Evolutionary conservation across 2,329 filamentous ascomycete species (phyloP).

Genomic region (Periconia sp.): DNA sequence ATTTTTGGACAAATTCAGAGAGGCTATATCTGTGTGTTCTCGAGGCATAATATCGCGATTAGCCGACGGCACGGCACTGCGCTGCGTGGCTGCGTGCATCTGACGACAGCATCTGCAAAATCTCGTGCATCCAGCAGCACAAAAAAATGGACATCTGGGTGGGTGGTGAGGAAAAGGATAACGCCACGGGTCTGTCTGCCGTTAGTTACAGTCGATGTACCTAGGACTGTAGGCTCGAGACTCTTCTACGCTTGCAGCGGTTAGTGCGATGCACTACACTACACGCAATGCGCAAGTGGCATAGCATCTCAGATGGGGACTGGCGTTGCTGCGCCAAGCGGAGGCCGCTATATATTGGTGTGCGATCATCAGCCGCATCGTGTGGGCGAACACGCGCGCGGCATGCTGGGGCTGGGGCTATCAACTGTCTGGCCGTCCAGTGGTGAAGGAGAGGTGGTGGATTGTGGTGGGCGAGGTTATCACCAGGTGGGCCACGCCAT

Average conservation of each 20-base stretch:
- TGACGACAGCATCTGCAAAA: conserved; percentile 32
- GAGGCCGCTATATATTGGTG: conserved; percentile 34
- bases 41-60: conserved; percentile 32
- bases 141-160: neutral
- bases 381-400: conserved; percentile 15
- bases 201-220: conserved; percentile 12
- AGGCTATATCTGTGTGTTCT: conserved; percentile 13
- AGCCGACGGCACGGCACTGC: conserved; percentile 34
- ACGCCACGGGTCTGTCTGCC: conserved; percentile 32
- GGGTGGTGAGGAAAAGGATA: conserved; percentile 8
- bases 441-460: conserved; percentile 18
- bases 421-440: neutral
- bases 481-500: no score
- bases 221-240: conserved; percentile 5
- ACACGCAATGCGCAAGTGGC: conserved; percentile 35
- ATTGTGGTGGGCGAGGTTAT: neutral
- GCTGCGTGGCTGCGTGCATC: conserved; percentile 12
- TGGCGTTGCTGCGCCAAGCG: conserved; percentile 35
- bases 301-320: conserved; percentile 42
- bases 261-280: conserved; percentile 33
- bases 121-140: conserved; percentile 14
- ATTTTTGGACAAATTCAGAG: conserved; percentile 3
- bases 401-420: conserved; percentile 18
- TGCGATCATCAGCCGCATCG: conserved; percentile 44
- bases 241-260: conserved; percentile 38